phyloP scores from a whole-genome alignment of 768 basidiomycete species.

The Leccinum sublutescens region DNA sequence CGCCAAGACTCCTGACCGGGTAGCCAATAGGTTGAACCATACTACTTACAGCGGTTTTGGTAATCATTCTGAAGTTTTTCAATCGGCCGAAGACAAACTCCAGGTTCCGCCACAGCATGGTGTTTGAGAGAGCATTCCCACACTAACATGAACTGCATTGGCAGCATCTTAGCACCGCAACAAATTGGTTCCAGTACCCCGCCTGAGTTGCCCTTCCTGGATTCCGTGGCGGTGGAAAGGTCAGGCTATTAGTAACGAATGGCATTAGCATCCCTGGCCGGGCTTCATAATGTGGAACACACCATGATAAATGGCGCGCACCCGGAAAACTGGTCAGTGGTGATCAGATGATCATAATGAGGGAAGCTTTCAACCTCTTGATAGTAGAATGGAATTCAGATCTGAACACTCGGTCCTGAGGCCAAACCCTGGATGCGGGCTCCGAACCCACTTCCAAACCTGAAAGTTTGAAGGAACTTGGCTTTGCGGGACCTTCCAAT shows the following conservation, averaged over 20 bases:
- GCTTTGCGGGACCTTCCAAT: not conserved
- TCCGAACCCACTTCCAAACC: not conserved
- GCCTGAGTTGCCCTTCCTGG: not conserved
- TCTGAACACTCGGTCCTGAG: too few species aligned
- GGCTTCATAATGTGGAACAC: not conserved
- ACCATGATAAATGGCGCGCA: not conserved
- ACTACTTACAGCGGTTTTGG: too few species aligned
- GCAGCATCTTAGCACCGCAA: not conserved
- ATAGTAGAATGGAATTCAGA: not conserved
- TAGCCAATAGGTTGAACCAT: not conserved
- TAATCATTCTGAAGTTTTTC: too few species aligned
- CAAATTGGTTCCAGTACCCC: not conserved
- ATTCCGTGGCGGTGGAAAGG: not conserved
- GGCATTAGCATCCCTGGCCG: not conserved
- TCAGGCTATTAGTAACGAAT: not conserved
- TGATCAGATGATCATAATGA: not conserved
- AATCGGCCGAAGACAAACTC: not conserved
- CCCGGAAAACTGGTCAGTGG: not conserved
- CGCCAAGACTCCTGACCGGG: not conserved
- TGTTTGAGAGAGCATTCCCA: not conserved
- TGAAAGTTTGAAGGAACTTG: not conserved
- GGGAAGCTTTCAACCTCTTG: not conserved
- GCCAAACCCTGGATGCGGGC: too few species aligned
- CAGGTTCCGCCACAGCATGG: conserved; percentile 3
- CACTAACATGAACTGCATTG: not conserved